A percentile compares a stretch with the other conserved stretches of the same genome.
Evolutionary conservation across 1,284 basidiomycete genomes (phyloP).

Genomic region (Exobasidium rhododendri): DNA sequence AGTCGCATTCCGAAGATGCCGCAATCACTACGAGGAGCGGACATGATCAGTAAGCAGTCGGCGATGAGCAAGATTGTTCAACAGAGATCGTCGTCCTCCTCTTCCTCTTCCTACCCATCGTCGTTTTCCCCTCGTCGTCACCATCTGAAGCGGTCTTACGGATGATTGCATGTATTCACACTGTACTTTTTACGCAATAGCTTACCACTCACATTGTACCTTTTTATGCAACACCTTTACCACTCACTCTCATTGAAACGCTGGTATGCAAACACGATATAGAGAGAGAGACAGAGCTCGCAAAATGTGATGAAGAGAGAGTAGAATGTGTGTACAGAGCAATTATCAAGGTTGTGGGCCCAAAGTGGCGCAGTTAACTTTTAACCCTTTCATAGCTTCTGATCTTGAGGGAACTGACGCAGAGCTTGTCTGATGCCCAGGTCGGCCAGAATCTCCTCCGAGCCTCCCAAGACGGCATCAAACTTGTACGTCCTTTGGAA

Average conservation of each 20-base stretch:
- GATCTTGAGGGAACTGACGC: constrained; percentile 48
- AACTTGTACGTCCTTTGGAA: constrained; percentile 71
- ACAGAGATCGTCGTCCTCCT: not conserved
- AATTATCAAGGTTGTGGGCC: not conserved
- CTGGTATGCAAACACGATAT: too few species aligned
- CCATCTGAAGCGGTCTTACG: not conserved
- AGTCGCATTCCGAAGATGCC: not conserved
- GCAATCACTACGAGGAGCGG: not conserved
- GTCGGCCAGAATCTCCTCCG: constrained; percentile 59
- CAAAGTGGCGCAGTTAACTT: too few species aligned
- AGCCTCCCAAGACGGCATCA: constrained; percentile 56
- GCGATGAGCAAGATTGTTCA: not conserved
- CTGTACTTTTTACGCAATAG: too few species aligned
- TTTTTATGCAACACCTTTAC: too few species aligned
- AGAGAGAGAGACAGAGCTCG: not conserved
- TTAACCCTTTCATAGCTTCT: constrained; percentile 20
- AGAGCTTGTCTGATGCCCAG: constrained; percentile 60
- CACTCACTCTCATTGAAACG: too few species aligned
- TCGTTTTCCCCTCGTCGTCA: not conserved
- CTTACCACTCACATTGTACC: too few species aligned
- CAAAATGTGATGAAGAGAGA: not conserved
- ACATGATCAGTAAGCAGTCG: not conserved
- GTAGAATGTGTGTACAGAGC: not conserved
- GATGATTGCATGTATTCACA: too few species aligned
- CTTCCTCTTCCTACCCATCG: too few species aligned